Base-by-base conservation (phyloP, 164 flowering plant species). In the Berberis thunbergii region DNA sequence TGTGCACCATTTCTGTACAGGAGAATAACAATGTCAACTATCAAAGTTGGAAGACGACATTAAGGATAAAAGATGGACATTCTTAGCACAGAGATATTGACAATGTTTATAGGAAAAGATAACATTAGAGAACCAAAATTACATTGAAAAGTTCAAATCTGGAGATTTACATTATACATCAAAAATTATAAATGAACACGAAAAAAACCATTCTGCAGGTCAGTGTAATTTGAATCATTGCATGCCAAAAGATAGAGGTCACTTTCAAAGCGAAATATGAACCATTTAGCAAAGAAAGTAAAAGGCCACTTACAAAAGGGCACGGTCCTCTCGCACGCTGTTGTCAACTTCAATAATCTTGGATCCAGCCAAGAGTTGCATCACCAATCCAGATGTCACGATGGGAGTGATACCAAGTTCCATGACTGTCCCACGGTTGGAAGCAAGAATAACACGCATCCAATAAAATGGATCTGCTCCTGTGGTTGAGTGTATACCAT, bases 401-500 rank as follows among this genome's bases (percentile, higher is more conserved):
- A 86, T 82, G 7, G 91, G 86, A 10, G 88, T 82, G 67, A 86
- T 84, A 1, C 91, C 91, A 63, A 86, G 83, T 78, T 86, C 91
- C 91, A 86, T 86, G 64, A 86, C 88, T 45, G 87, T 86, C 13
- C 91, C 88, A 61, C 91, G 84, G 64, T 38, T 86, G 5, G 91
- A 82, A 57, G 91, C 91, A 45, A 86, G 86, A 64, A 86, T 86
- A 45, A 82, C 86, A 61, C 86, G 84, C 87, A 85, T 85, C 87
- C 86, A 83, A 57, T 83, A 83, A 66, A 85, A 83, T 41, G 90
- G 88, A 70, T 86, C 91, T 12, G 85, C 87, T 1, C 86, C 86
- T 0, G 84, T 84, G 0, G 85, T 82, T 0, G 86, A 82, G 66
- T 84, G 88, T 72, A 84, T 84, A 56, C 91, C 91, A 79, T 86